Evolutionary conservation across 2,329 filamentous ascomycete species (phyloP).

Genomic region (Fusarium mundagurra): DNA sequence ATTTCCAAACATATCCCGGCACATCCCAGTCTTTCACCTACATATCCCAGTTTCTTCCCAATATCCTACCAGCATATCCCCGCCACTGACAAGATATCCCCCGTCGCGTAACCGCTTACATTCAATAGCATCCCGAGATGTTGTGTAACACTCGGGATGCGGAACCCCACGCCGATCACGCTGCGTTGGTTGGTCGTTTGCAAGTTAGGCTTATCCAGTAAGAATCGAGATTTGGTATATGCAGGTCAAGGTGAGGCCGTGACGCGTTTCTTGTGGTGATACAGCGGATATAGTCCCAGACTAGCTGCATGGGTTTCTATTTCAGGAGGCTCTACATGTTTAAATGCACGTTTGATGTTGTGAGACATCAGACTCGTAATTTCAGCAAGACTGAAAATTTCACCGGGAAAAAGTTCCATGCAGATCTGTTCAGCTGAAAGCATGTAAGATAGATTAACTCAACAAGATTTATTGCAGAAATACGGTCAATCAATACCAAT

Average conservation of each 20-base stretch:
- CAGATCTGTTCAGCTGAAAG: neutral
- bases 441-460: neutral
- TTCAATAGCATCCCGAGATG: conserved; percentile 1
- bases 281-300: neutral
- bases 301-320: neutral
- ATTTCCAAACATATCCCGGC: neutral
- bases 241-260: neutral
- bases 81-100: neutral
- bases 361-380: neutral
- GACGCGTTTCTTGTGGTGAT: neutral
- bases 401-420: neutral
- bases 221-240: neutral
- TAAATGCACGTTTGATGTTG: neutral
- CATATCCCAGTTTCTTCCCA: neutral
- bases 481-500: neutral
- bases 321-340: neutral
- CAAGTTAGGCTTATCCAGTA: neutral
- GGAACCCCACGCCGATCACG: neutral
- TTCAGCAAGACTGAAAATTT: neutral
- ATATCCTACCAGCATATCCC: neutral
- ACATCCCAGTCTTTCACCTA: neutral
- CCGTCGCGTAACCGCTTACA: neutral
- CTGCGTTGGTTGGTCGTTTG: neutral
- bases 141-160: conserved; percentile 20
- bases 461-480: neutral